Base-by-base conservation (phyloP, 2,329 filamentous ascomycete species). In the Monosporascus sp. region DNA sequence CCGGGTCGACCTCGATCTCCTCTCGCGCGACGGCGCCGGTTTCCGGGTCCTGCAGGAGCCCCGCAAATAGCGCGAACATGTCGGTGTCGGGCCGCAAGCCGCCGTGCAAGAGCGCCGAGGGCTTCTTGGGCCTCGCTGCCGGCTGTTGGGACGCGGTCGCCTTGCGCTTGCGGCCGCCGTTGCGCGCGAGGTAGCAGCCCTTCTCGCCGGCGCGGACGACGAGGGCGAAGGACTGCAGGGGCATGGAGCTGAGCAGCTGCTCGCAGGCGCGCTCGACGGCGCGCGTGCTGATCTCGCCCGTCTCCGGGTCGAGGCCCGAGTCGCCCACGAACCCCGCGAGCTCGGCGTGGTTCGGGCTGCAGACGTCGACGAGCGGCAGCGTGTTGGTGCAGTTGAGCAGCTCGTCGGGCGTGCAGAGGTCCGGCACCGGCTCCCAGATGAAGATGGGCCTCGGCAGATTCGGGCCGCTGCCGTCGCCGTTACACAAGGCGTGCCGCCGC, bases 381-480 rank as follows among this genome's bases (percentile, higher is more conserved):
- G 79, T 79, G 59, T 86, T 85, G 49, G 82, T 86, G 67, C 79
- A 83, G 63, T 85, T 84, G 11, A 86, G 74, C 27, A 86, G 72
- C 66, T 87, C 79, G 43, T 85, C 82, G 0, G 90, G 85, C 0
- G 81, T 86, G 69, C 92, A 97, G 1, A 90, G 79, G 70, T 97
- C 90, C 1, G 94, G 94, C 1, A 97, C 89, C 1, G 94, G 94
- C 68, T 99, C 94, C 93, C 93, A 99, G 50, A 97, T 83, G 67
- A 97, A 90, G 7, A 91, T 71, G 1, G 92, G 89, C 48, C 81
- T 80, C 1, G 74, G 70, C 44, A 52, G 66, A 54, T 49, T 62
- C 44, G 52, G 66, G 53, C 48, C 61, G 49, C 39, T 53, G 31
- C 61, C 62, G 31, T 64, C 56, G 5, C 58, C 46, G 1, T 58